Conservation (phyloP, 73 alveolate species). For the Effrenium voratum region DNA sequence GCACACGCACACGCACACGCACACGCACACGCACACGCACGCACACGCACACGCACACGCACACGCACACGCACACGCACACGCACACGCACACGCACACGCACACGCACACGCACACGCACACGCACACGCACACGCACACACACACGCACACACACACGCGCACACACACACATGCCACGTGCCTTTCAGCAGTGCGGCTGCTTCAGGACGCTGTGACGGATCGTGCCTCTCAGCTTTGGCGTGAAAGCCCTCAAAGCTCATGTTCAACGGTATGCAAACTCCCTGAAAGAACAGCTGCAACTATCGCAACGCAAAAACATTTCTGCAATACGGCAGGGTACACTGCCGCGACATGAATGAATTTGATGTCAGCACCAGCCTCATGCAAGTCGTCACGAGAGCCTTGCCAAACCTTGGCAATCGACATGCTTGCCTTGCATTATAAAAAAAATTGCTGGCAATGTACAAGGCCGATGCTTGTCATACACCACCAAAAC, state of each 20-base stretch:
- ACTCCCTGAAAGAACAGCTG: too few species aligned
- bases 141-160: constrained; percentile 44
- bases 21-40: constrained; percentile 38
- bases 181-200: neutral
- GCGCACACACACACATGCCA: constrained; percentile 30
- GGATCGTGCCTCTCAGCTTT: neutral
- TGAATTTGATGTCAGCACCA: too few species aligned
- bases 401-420: too few species aligned
- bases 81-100: constrained; percentile 42
- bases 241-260: neutral
- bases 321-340: too few species aligned
- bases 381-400: too few species aligned
- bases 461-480: too few species aligned
- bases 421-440: too few species aligned
- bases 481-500: too few species aligned
- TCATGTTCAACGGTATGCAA: too few species aligned
- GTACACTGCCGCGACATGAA: too few species aligned
- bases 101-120: constrained; percentile 44
- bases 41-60: constrained; percentile 44
- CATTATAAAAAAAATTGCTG: too few species aligned
- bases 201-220: neutral
- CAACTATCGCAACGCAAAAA: too few species aligned
- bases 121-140: constrained; percentile 21
- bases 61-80: constrained; percentile 42
- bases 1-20: constrained; percentile 33